Evolutionary conservation across 202 grass and related monocot species (phyloP).

Genomic region (Elaeis oleifera): DNA sequence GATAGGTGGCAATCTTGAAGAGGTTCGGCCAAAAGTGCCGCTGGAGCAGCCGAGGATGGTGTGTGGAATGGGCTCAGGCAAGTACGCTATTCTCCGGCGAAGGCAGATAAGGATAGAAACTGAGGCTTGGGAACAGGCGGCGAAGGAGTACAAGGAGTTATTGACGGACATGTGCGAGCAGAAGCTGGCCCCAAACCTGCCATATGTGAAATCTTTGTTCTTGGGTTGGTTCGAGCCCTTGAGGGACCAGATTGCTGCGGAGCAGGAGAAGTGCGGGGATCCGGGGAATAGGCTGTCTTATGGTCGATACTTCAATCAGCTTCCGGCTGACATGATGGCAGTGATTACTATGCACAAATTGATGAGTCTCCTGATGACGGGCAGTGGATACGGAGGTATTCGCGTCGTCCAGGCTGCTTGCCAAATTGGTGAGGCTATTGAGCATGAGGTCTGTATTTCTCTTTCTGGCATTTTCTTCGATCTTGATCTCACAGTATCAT

Average conservation of each 20-base stretch:
- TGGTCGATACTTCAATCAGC: conserved; percentile 35
- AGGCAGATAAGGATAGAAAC: conserved; percentile 79
- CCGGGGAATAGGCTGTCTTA: conserved; percentile 14
- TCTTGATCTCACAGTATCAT: too few species aligned
- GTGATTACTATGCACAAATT: conserved; percentile 97
- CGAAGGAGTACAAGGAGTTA: conserved; percentile 76
- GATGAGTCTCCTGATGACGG: conserved; percentile 81
- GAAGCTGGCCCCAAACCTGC: conserved; percentile 78
- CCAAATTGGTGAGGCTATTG: conserved; percentile 63
- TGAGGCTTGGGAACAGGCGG: conserved; percentile 94
- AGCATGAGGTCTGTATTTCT: conserved; percentile 62
- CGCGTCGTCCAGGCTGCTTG: conserved; percentile 56
- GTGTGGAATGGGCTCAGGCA: conserved; percentile 35
- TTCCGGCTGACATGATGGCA: conserved; percentile 88
- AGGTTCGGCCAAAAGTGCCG: neutral
- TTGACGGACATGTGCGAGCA: conserved; percentile 85
- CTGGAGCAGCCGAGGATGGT: conserved; percentile 5
- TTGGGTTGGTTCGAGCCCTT: conserved; percentile 91
- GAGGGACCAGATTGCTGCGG: conserved; percentile 47
- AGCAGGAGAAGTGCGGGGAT: conserved; percentile 44
- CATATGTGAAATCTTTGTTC: conserved; percentile 87
- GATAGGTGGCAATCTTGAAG: neutral
- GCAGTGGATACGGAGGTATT: conserved; percentile 52
- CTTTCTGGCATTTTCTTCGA: neutral
- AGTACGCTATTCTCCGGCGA: conserved; percentile 39